Base-by-base conservation (phyloP, 345 rosid species). In the Gossypium anomalum region DNA sequence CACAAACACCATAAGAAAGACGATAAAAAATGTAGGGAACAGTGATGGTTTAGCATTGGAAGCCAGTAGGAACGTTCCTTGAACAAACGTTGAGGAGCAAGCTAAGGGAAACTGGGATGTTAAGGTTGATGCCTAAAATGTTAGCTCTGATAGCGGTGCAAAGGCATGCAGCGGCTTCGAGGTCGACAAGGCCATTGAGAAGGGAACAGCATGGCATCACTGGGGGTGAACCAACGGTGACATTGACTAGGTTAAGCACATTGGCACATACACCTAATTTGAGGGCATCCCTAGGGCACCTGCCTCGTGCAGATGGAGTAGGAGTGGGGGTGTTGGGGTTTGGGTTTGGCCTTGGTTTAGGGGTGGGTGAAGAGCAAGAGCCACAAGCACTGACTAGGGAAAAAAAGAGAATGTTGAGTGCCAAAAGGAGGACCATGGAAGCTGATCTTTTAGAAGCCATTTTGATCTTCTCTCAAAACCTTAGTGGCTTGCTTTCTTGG, bases 31-130 rank as follows among this genome's bases (percentile, higher is more conserved):
- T 34, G 20, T 45, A 8, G 3, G 20, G 22, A 7, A 17, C 17
- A 6, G 29, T 20, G 61, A 11, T 22, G 7, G 0, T 9, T 57
- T 57, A 57, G 29, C 61, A 57, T 57, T 57, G 61, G 61, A 57
- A 57, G 61, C 61, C 61, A 20, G 29, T 8, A 10, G 61, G 61
- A 22, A 20, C 61, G 6, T 57, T 57, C 61, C 6, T 22, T 3
- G 61, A 57, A 27, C 61, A 57, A 10, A 57, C 61, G 61, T 57
- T 57, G 61, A 57, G 61, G 22, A 57, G 61, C 61, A 57, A 22
- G 61, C 61, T 57, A 10, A 57, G 61, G 29, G 61, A 57, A 22
- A 57, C 2, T 22, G 61, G 61, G 61, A 57, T 57, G 61, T 57
- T 57, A 3, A 57, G 61, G 29, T 57, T 57, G 61, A 57, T 22